phyloP scores from a whole-genome alignment of 495 filamentous ascomycete species.

The Penicillium longicatenatum region DNA sequence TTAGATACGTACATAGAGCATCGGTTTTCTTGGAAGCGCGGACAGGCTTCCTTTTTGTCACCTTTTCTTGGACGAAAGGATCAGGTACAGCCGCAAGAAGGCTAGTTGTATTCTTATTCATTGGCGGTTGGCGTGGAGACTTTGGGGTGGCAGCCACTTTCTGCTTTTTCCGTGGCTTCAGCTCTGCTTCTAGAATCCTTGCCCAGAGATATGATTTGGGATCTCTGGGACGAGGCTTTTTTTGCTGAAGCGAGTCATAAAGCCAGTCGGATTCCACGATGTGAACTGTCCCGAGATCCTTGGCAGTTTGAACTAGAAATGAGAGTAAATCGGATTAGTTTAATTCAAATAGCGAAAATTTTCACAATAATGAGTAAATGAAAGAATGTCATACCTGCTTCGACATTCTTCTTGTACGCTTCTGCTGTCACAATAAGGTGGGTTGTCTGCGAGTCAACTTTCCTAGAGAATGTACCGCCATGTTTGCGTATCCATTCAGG shows the following conservation, averaged over 20 bases:
- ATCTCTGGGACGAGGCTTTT: slow-evolving; percentile 28
- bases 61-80: slow-evolving; percentile 7
- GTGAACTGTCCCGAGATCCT: slow-evolving; percentile 36
- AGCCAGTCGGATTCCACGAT: slow-evolving; percentile 68
- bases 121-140: not conserved
- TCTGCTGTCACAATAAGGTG: slow-evolving; percentile 61
- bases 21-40: not conserved
- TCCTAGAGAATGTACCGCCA: slow-evolving; percentile 48
- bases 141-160: not conserved
- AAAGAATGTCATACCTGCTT: slow-evolving; percentile 40
- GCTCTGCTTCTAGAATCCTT: slow-evolving; percentile 33
- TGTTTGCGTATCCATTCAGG: slow-evolving; percentile 55
- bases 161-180: slow-evolving; percentile 15
- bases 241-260: slow-evolving; percentile 49
- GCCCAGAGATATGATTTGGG: slow-evolving; percentile 51
- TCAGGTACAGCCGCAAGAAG: not conserved
- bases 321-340: not conserved
- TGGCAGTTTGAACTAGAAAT: slow-evolving; percentile 46
- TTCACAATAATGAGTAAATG: not conserved
- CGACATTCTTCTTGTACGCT: slow-evolving; percentile 47
- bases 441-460: slow-evolving; percentile 49
- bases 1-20: not conserved
- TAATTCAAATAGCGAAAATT: too few relatives aligned
- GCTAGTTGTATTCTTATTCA: not conserved
- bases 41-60: not conserved